Conservation (phyloP, 2,329 filamentous ascomycete genomes). For the Colletotrichum lentis region DNA sequence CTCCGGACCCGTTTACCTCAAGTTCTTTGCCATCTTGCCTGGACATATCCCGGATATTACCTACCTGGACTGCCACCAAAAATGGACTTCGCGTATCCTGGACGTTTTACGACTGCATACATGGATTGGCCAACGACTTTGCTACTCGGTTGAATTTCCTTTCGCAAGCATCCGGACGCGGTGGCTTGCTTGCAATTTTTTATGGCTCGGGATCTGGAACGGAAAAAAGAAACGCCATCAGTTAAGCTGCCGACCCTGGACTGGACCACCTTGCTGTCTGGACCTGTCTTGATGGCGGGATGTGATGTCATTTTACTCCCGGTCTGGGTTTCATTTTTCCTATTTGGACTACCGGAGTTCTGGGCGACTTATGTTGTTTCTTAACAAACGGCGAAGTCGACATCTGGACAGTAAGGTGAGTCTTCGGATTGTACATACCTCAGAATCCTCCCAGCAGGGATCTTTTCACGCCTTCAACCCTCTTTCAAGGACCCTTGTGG, state of each 20-base stretch:
- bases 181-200: slow-evolving; percentile 34
- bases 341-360: slow-evolving; percentile 37
- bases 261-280: slow-evolving; percentile 38
- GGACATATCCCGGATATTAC: slow-evolving; percentile 19
- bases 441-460: slow-evolving; percentile 11
- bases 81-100: slow-evolving; percentile 34
- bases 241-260: slow-evolving; percentile 19
- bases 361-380: slow-evolving; percentile 31
- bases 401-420: slow-evolving; percentile 40
- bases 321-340: slow-evolving; percentile 36
- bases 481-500: background rate
- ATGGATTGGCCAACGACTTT: slow-evolving; percentile 39
- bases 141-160: slow-evolving; percentile 29
- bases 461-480: slow-evolving; percentile 19
- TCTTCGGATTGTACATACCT: slow-evolving; percentile 36
- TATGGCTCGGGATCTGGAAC: slow-evolving; percentile 32
- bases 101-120: slow-evolving; percentile 39
- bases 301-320: slow-evolving; percentile 34
- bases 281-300: slow-evolving; percentile 29
- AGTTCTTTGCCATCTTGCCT: slow-evolving; percentile 19
- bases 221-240: slow-evolving; percentile 33
- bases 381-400: slow-evolving; percentile 36
- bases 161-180: slow-evolving; percentile 27
- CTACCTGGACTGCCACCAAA: slow-evolving; percentile 25
- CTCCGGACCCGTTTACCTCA: slow-evolving; percentile 13